Evolutionary conservation across 495 filamentous ascomycete genomes (phyloP).

Genomic region (Apodospora peruviana): DNA sequence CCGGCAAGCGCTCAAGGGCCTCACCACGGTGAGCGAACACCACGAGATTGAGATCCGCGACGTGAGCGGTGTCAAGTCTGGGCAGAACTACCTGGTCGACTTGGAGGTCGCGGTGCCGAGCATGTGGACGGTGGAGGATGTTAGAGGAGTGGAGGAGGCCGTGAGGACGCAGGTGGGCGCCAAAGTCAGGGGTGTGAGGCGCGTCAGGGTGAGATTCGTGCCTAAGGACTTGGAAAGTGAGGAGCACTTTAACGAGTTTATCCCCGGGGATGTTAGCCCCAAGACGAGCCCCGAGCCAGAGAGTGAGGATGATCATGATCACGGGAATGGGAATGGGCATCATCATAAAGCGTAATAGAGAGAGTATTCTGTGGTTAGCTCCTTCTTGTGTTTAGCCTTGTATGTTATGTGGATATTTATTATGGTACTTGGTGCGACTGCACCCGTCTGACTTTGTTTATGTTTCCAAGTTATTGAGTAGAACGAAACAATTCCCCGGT

Average conservation of each 20-base stretch:
- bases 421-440: background rate
- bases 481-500: too few species aligned
- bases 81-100: slow-evolving; percentile 91
- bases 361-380: background rate
- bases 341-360: slow-evolving; percentile 3
- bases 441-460: background rate
- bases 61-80: slow-evolving; percentile 83
- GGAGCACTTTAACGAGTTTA: slow-evolving; percentile 73
- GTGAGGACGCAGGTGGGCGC: slow-evolving; percentile 64
- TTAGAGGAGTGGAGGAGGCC: slow-evolving; percentile 61
- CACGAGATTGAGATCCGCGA: slow-evolving; percentile 56
- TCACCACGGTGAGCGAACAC: slow-evolving; percentile 42
- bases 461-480: too few species aligned
- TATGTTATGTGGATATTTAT: background rate
- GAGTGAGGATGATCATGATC: slow-evolving; percentile 31
- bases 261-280: slow-evolving; percentile 57
- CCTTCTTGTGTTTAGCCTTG: background rate
- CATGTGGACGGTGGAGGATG: slow-evolving; percentile 63
- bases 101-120: slow-evolving; percentile 74
- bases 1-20: slow-evolving; percentile 53
- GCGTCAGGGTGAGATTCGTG: slow-evolving; percentile 76
- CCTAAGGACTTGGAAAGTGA: slow-evolving; percentile 47
- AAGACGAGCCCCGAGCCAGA: slow-evolving; percentile 64
- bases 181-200: slow-evolving; percentile 74
- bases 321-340: slow-evolving; percentile 9